Evolutionary conservation across 2,329 filamentous ascomycete species (phyloP), one percentile per base, ranked within the genome.

Genomic region (Trichophyton benhamiae): DNA sequence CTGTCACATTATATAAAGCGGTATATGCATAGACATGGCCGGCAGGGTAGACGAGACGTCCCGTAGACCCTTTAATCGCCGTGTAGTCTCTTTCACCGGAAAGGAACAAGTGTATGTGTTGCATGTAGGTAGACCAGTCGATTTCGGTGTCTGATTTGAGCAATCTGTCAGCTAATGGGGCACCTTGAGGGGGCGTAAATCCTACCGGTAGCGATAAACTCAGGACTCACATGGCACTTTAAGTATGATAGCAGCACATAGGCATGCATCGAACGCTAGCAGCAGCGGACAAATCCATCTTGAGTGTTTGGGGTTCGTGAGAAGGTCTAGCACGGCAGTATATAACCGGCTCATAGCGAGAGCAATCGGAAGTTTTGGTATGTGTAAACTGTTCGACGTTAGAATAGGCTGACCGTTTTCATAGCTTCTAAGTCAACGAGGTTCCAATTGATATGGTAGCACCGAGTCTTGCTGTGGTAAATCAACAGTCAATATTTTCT

Each of bases 81-180:
- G 83, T 84, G 74, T 99, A 99, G 74, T 96, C 87, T 71, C 88
- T 85, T 78, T 97, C 91, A 69, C 94, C 94, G 17, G 83, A 80
- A 53, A 91, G 77, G 70, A 87, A 94, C 67, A 91, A 85, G 46
- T 82, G 76, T 52, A 97, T 81, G 70, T 99, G 94, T 72, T 96
- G 83, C 91, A 99, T 97, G 75, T 99, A 99, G 0, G 94, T 90
- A 63, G 82, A 82, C 92, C 92, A 99, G 76, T 99, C 94, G 70
- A 99, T 99, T 75, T 99, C 94, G 49, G 94, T 99, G 72, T 99
- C 94, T 89, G 67, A 49, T 22, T 17, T 58, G 59, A 81, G 66
- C 49, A 52, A 66, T 30, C 9, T 64, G 57, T 64, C 60, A 61
- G 41, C 48, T 60, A 13, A 13, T 41, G 42, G 25, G 49, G 33